Evolutionary conservation across 768 basidiomycete genomes (phyloP).

Genomic region (Trametes gibbosa): DNA sequence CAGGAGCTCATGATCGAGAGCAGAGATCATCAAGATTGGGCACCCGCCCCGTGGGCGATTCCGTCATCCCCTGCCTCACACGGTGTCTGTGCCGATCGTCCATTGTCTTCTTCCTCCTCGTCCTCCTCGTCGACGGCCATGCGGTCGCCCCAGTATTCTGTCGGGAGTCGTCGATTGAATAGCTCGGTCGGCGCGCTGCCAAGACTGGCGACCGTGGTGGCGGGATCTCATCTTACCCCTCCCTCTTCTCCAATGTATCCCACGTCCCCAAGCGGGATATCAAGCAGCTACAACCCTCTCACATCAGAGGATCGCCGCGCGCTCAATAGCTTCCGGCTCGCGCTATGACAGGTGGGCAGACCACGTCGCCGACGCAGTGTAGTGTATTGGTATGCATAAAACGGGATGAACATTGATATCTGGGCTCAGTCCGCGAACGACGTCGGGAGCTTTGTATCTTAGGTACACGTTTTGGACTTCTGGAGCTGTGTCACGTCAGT

Average conservation of each 20-base stretch:
- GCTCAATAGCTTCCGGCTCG: conserved; percentile 34
- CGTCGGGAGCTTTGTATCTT: conserved; percentile 1
- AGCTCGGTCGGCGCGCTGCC: conserved; percentile 21
- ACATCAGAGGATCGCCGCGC: conserved; percentile 36
- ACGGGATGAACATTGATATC: neutral
- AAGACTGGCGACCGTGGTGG: conserved; percentile 28
- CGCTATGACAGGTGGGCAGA: conserved; percentile 23
- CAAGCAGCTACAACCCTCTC: conserved; percentile 29
- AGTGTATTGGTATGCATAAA: neutral
- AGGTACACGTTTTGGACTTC: neutral
- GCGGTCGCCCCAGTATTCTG: conserved; percentile 9
- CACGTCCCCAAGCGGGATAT: conserved; percentile 15
- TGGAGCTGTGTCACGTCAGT: neutral
- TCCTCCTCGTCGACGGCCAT: conserved; percentile 15
- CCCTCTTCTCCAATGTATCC: conserved; percentile 21
- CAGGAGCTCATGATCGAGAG: conserved; percentile 21
- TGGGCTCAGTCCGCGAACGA: neutral
- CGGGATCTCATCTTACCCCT: conserved; percentile 21
- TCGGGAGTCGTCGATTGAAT: neutral
- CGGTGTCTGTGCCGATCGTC: conserved; percentile 8
- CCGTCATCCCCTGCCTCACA: conserved; percentile 12
- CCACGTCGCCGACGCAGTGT: neutral
- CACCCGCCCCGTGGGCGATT: conserved; percentile 22
- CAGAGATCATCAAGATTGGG: conserved; percentile 24
- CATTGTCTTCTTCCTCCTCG: conserved; percentile 21